A percentile compares a stretch with the other conserved stretches of the same genome.
Conservation (phyloP, 345 rosid genomes). For the Pistacia atlantica region DNA sequence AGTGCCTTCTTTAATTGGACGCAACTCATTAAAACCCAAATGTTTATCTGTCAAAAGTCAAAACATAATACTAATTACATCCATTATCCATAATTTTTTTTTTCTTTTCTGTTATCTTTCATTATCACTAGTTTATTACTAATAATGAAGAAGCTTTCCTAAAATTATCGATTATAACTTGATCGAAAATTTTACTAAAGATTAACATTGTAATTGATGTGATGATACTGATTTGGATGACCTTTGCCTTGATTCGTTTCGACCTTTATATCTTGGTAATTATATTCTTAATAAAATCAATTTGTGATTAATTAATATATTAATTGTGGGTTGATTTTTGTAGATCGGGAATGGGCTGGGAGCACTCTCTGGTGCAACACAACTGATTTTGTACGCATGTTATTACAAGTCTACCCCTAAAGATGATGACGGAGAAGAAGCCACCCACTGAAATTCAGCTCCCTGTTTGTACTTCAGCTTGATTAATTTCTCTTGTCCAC, state of each 20-base stretch:
- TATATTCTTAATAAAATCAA: background rate
- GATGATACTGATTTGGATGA: constrained; percentile 29
- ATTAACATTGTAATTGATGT: too few relatives aligned
- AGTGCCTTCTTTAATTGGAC: too few relatives aligned
- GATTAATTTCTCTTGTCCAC: too few relatives aligned
- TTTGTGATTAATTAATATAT: background rate
- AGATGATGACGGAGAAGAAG: background rate
- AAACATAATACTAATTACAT: too few relatives aligned
- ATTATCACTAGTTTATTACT: too few relatives aligned
- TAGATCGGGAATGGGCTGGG: constrained; percentile 73
- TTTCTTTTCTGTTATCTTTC: too few relatives aligned
- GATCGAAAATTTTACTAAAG: too few relatives aligned
- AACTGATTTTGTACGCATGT: constrained; percentile 40
- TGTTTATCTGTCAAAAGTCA: too few relatives aligned
- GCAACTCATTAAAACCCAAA: too few relatives aligned
- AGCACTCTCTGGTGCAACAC: constrained; percentile 33
- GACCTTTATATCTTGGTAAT: constrained; percentile 50
- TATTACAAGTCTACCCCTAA: constrained; percentile 39
- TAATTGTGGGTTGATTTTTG: background rate
- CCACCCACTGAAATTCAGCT: background rate
- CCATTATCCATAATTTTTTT: too few relatives aligned
- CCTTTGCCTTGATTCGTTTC: constrained; percentile 39
- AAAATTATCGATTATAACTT: too few relatives aligned
- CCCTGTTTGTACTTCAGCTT: background rate
- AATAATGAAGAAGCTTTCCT: background rate